Base-by-base conservation (phyloP, 228 moss, liverwort and hornwort genomes). In the Sphagnum fallax region DNA sequence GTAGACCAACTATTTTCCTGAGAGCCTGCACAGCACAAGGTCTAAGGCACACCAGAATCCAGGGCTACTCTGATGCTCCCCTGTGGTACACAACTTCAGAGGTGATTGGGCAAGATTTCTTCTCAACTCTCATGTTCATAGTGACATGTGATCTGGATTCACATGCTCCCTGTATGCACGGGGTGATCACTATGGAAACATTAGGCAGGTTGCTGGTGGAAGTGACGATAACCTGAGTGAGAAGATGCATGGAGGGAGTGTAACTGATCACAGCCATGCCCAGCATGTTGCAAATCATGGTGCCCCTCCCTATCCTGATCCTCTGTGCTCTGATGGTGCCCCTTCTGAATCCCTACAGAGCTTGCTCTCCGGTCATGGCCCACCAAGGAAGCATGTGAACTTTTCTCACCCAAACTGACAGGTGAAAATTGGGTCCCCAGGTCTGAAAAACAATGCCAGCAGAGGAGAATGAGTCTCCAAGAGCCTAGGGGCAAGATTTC, bases 151-250 rank as follows among this genome's bases (percentile, higher is more conserved):
- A 68, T 96, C 96, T 59, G 90, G 92, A 50, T 92, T 90, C 60
- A 86, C 86, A 87, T 91, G 91, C 64, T 95, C 95, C 67, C 92
- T 83, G 47, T 95, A 90, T 66, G 89, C 89, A 71, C 87, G 81
- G 69, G 92, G 82, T 5, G 89, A 69, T 93, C 93, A 79, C 91
- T 86, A 50, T 97, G 32, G 32, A 93, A 71, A 81, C 96, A 74
- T 95, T 91, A 65, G 79, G 65, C 64, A 32, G 92, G 85, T 63
- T 84, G 73, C 61, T 83, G 80, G 63, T 66, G 67, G 32, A 32
- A 32, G 62, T 88, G 79, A 81, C 85, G 81, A 70, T 85, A 73
- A 60, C 82, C 81, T 13, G 85, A 85, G 65, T 47, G 49, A 65
- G 65, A 77, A 69, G 93, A 88, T 32, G 2, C 32, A 32, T 32